Conservation (phyloP, 73 alveolate genomes). For the Paramecium sonneborni region DNA sequence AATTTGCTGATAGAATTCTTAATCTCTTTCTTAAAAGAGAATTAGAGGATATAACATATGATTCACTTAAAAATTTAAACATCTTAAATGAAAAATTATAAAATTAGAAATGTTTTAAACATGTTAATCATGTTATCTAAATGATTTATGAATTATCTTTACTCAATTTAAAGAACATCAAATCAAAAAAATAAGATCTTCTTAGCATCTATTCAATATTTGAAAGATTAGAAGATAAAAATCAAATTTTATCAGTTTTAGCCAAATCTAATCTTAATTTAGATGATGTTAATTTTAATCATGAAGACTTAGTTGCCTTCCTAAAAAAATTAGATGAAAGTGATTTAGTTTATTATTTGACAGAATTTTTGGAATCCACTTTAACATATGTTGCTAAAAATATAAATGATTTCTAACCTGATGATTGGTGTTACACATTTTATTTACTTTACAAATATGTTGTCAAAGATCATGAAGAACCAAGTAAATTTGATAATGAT, state of each 20-base stretch:
- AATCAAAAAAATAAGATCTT: not conserved
- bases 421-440: constrained; percentile 42
- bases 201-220: not conserved
- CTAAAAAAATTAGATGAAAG: not conserved
- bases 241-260: not conserved
- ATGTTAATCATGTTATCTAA: not conserved
- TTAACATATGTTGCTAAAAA: not conserved
- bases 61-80: not conserved
- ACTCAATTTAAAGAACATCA: not conserved
- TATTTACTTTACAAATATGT: constrained; percentile 11
- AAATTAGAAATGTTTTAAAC: not conserved
- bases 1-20: not conserved
- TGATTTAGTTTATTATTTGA: constrained; percentile 14
- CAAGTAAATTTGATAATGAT: not conserved
- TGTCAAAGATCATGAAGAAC: not conserved
- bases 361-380: constrained; percentile 4
- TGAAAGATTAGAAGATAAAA: not conserved
- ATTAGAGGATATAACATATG: not conserved
- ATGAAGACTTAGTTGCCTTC: not conserved
- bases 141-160: not conserved
- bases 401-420: not conserved
- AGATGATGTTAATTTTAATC: not conserved
- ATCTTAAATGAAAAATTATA: not conserved
- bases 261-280: not conserved
- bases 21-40: not conserved